Base-by-base conservation (phyloP, 208 protist species). In the Acanthamoeba culbertsoni region DNA sequence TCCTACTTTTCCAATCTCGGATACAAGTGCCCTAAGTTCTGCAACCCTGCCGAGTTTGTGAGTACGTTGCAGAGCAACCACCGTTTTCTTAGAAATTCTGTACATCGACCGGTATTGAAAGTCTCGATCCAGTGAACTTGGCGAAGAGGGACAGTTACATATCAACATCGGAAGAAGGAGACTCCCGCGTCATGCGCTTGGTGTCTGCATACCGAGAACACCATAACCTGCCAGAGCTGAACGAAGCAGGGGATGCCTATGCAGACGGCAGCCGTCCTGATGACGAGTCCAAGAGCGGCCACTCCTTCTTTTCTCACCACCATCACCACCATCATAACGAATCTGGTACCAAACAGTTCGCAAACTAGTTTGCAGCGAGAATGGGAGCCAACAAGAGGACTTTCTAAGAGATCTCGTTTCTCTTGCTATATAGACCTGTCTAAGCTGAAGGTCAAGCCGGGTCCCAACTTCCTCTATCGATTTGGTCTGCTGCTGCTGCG, bases 21-120 rank as follows among this genome's bases (percentile, higher is more conserved):
- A 3, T 94, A 94, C 65, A 42, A 62, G 37, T 95, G 94, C 45
- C 93, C 94, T 16, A 14, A 62, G 43, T 93, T 84, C 45, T 42
- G 26, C 48, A 95, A 95, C 28, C 92, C 93, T 0, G 94, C 94
- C 20, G 94, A 95, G 40, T 68, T 8, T n/a, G 35, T 90, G 6
- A 33, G 82, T 90, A 68, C 40, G 82, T 28, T 84, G 26, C 28
- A 43, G 26, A 8, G 12, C 73, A 43, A 46, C 35, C 37, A n/a
- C 73, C 7, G 35, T 14, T 84, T 84, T 46, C 35, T 55, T 18
- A 18, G 8, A 18, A 23, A 55, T 23, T 23, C 48, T 55, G 8
- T 55, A 55, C n/a, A n/a, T n/a, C n/a, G n/a, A n/a, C n/a, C n/a
- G n/a, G n/a, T n/a, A 55, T 55, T 23, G 2, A 59, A 14, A 3